These are phyloP conservation scores for Neophaeococcomyces mojaviensis DNA, from an alignment of 2,329 filamentous ascomycete genomes.

Conservation along the genomic window DNA sequence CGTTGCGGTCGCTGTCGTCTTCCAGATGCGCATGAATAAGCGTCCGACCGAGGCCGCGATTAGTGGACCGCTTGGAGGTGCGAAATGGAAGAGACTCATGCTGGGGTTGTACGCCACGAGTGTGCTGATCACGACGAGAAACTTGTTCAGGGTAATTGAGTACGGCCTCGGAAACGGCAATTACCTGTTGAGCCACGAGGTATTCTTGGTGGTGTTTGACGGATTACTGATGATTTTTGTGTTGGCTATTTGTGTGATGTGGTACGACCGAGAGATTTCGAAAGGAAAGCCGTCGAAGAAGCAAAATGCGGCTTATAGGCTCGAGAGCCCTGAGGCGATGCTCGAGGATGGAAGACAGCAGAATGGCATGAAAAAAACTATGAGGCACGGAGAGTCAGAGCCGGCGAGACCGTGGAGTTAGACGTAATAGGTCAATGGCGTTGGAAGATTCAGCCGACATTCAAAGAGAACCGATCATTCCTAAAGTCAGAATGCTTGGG, in stretches of 20 bases:
- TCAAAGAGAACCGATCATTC: too few relatives aligned
- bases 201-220: slow-evolving; percentile 28
- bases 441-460: too few relatives aligned
- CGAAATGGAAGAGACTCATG: slow-evolving; percentile 32
- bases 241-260: slow-evolving; percentile 18
- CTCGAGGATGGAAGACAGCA: too few relatives aligned
- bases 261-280: slow-evolving; percentile 10
- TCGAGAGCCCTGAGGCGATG: too few relatives aligned
- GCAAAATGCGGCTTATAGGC: too few relatives aligned
- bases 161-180: slow-evolving; percentile 26
- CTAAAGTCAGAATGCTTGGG: too few relatives aligned
- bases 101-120: slow-evolving; percentile 25
- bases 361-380: too few relatives aligned
- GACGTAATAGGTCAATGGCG: too few relatives aligned
- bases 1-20: slow-evolving; percentile 40
- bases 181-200: slow-evolving; percentile 26
- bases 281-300: not conserved
- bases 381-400: too few relatives aligned
- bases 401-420: too few relatives aligned
- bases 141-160: slow-evolving; percentile 27
- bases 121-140: slow-evolving; percentile 26
- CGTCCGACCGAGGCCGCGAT: slow-evolving; percentile 23
- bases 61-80: slow-evolving; percentile 20
- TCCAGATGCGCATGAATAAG: slow-evolving; percentile 40
- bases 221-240: slow-evolving; percentile 26